Percentiles rank a stretch among this genome's conserved stretches.
These are phyloP conservation scores for Leccinum obscurum DNA, from an alignment of 768 basidiomycete genomes.

Conservation along the genomic window DNA sequence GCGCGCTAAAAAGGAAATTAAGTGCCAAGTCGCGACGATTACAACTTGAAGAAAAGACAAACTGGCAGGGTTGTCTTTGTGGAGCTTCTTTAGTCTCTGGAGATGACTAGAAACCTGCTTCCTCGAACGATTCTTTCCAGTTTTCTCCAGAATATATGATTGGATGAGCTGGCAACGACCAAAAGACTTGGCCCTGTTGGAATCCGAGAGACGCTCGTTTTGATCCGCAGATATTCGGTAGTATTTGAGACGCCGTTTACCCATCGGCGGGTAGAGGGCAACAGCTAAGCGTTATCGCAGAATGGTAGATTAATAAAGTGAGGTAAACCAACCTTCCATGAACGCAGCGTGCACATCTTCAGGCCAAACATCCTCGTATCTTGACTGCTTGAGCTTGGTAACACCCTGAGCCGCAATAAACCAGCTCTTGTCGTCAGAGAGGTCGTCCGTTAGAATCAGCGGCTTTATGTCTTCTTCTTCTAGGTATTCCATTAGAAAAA, in stretches of 20 bases:
- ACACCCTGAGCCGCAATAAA: background rate
- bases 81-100: constrained; percentile 37
- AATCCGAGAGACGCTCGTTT: constrained; percentile 9
- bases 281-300: constrained; percentile 26
- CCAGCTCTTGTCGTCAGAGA: constrained; percentile 4
- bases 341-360: constrained; percentile 37
- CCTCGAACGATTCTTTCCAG: constrained; percentile 38
- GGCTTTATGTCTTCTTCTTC: constrained; percentile 20
- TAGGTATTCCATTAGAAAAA: constrained; percentile 22
- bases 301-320: background rate
- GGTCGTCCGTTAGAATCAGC: constrained; percentile 9
- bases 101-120: constrained; percentile 43
- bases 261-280: constrained; percentile 36
- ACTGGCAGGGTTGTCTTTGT: constrained; percentile 35
- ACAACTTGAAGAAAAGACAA: constrained; percentile 14
- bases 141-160: constrained; percentile 39
- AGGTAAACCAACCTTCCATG: constrained; percentile 33
- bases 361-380: constrained; percentile 36
- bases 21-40: background rate
- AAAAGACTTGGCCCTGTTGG: constrained; percentile 30
- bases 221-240: constrained; percentile 24
- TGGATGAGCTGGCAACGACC: constrained; percentile 43
- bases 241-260: constrained; percentile 37
- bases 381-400: constrained; percentile 30
- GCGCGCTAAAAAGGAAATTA: constrained; percentile 18